phyloP scores from a whole-genome alignment of 2,329 filamentous ascomycete genomes.

The Fusarium sp. region DNA sequence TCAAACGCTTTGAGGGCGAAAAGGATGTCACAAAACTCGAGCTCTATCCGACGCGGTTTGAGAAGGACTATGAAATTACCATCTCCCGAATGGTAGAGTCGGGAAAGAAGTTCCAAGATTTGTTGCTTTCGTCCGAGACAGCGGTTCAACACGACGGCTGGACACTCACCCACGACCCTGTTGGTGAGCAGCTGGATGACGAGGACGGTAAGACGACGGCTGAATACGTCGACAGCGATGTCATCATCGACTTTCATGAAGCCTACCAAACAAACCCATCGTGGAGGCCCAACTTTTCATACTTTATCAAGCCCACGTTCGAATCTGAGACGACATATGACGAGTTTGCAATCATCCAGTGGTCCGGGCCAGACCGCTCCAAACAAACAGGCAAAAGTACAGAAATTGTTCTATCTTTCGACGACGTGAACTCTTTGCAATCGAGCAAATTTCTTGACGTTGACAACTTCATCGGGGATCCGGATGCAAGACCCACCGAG shows the following conservation, averaged over 20 bases:
- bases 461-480: neutral
- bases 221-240: conserved; percentile 5
- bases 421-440: neutral
- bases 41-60: neutral
- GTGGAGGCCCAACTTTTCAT: neutral
- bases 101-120: neutral
- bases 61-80: neutral
- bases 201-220: neutral
- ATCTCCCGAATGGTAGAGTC: neutral
- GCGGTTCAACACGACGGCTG: neutral
- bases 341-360: neutral
- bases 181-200: neutral
- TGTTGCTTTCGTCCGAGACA: neutral
- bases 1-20: neutral
- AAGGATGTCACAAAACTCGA: neutral
- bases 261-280: neutral
- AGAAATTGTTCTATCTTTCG: neutral
- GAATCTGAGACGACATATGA: neutral
- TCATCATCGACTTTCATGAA: conserved; percentile 1
- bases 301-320: neutral
- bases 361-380: neutral
- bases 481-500: neutral
- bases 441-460: neutral
- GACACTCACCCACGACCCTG: neutral
- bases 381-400: neutral